These are phyloP conservation scores for Besnoitia besnoiti DNA, from an alignment of 169 alveolate genomes.

Conservation along the genomic window DNA sequence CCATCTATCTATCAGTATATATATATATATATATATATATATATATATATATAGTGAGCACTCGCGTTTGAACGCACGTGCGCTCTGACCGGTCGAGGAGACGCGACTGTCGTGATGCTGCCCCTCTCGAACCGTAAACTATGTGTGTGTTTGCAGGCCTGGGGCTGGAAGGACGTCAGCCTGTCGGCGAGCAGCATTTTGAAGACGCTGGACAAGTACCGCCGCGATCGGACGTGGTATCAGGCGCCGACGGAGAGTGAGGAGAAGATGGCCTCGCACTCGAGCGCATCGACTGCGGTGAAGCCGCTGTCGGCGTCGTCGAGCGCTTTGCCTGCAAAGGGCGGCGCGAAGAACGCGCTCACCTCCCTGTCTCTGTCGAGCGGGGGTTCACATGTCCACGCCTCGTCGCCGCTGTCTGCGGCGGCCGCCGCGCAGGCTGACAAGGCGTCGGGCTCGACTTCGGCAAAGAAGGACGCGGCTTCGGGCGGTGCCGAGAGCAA, in stretches of 20 bases:
- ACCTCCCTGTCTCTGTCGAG: neutral
- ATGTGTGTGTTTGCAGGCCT: too few relatives aligned
- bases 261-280: neutral
- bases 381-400: neutral
- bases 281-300: too few relatives aligned
- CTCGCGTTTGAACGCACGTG: too few relatives aligned
- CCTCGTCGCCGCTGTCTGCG: neutral
- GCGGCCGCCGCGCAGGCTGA: too few relatives aligned
- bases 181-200: slow-evolving; percentile 58
- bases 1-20: too few relatives aligned
- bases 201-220: slow-evolving; percentile 58
- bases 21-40: too few relatives aligned
- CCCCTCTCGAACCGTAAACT: too few relatives aligned
- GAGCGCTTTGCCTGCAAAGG: neutral
- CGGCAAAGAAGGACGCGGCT: neutral
- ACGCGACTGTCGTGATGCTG: too few relatives aligned
- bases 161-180: slow-evolving; percentile 58
- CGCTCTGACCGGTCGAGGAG: too few relatives aligned
- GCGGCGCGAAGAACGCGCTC: slow-evolving; percentile 1
- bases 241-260: slow-evolving; percentile 26
- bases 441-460: too few relatives aligned
- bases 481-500: neutral
- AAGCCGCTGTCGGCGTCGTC: neutral
- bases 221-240: slow-evolving; percentile 46
- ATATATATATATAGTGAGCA: too few relatives aligned